A percentile compares a stretch with the other conserved stretches of the same genome.
Evolutionary conservation across 2,329 filamentous ascomycete genomes (phyloP).

Genomic region (Eutypa lata): DNA sequence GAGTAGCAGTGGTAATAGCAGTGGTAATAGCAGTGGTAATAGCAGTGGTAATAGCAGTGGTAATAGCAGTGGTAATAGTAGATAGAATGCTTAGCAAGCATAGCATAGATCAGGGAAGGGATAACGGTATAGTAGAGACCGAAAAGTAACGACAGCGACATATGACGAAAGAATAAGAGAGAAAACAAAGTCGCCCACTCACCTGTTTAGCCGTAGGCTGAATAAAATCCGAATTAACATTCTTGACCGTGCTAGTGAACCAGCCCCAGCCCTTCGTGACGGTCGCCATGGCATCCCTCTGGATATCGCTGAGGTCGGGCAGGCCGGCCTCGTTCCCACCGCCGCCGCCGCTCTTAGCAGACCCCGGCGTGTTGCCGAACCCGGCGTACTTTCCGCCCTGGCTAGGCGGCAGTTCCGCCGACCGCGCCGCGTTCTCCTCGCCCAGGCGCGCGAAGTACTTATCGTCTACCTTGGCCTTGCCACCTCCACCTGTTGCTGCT

Average conservation of each 20-base stretch:
- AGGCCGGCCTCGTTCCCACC: conserved; percentile 35
- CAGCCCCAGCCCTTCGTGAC: conserved; percentile 92
- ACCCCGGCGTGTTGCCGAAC: conserved; percentile 75
- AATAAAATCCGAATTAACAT: conserved; percentile 85
- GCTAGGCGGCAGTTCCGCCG: conserved; percentile 73
- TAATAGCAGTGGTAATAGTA: too few relatives aligned
- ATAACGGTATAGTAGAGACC: too few relatives aligned
- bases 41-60: too few relatives aligned
- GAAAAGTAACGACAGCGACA: too few relatives aligned
- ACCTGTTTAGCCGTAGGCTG: conserved; percentile 90
- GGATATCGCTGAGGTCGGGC: conserved; percentile 80
- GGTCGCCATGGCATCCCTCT: conserved; percentile 84
- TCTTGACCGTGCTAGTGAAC: conserved; percentile 91
- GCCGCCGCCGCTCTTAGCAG: conserved; percentile 41
- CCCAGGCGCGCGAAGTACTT: conserved; percentile 87
- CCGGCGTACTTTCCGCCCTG: conserved; percentile 92
- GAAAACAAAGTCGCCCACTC: conserved; percentile 23
- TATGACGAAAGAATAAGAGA: neutral
- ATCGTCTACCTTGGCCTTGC: conserved; percentile 69
- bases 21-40: too few relatives aligned
- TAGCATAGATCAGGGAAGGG: too few relatives aligned
- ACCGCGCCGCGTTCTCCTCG: conserved; percentile 72
- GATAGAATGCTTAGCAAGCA: too few relatives aligned
- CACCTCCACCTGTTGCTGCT: conserved; percentile 19
- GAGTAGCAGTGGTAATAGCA: too few relatives aligned